Conservation (phyloP, 805 yeast species). For the Isabelozyma rhagii region DNA sequence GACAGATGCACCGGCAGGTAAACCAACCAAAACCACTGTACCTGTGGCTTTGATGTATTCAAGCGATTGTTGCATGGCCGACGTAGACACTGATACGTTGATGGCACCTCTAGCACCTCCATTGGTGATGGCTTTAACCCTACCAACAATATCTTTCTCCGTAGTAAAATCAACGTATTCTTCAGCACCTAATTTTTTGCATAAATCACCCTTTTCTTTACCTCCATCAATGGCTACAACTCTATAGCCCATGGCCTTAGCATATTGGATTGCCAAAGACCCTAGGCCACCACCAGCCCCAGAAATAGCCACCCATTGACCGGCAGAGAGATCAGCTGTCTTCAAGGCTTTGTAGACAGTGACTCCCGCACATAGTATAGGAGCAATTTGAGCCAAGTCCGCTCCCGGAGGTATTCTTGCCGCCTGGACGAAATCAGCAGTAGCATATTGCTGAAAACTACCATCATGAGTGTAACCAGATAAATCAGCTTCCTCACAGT, state of each 20-base stretch:
- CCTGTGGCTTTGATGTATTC: conserved; percentile 41
- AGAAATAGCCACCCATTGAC: conserved; percentile 73
- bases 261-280: conserved; percentile 70
- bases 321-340: conserved; percentile 67
- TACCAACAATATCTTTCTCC: conserved; percentile 53
- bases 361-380: conserved; percentile 88
- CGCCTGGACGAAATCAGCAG: conserved; percentile 86
- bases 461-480: conserved; percentile 90
- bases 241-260: conserved; percentile 72
- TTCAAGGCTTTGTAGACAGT: conserved; percentile 89
- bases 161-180: conserved; percentile 57
- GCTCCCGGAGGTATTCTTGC: conserved; percentile 73
- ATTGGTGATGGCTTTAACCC: conserved; percentile 52
- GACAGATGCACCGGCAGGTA: conserved; percentile 78
- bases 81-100: conserved; percentile 71
- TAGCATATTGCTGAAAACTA: conserved; percentile 86
- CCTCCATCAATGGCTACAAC: conserved; percentile 74
- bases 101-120: conserved; percentile 79
- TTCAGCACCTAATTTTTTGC: conserved; percentile 64
- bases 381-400: conserved; percentile 74
- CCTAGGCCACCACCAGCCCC: conserved; percentile 86
- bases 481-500: conserved; percentile 61
- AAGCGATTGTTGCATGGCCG: conserved; percentile 60
- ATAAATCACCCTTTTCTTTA: conserved; percentile 54
- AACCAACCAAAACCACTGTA: conserved; percentile 50